Base-by-base conservation (phyloP, 306 rosid genomes). In the Acacia acuminata region DNA sequence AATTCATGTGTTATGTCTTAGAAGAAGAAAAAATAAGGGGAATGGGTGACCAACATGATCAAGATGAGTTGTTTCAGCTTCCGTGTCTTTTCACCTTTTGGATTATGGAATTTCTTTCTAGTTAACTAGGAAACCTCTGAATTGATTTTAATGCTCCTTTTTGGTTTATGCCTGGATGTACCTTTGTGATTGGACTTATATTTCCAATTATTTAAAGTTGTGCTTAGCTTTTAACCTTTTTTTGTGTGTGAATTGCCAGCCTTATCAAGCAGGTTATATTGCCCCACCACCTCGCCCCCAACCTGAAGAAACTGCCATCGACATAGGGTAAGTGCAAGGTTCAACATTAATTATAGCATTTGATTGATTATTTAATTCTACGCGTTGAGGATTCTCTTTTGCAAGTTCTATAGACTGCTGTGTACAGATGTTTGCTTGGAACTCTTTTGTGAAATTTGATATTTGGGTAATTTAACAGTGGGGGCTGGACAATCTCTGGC, bases 401-500 rank as follows among this genome's bases (percentile, higher is more conserved):
- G 15, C 64, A 53, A 50, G 73, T 72, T 43, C 11, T 73, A 77
- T 71, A 34, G 76, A 44, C 51, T 11, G 10, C 7, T 17, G 3
- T 16, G 19, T 55, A 17, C 60, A 34, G 77, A 44, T 50, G 53
- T 63, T 50, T 63, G 75, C 82, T 22, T 83, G 76, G 65, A 81
- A 61, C 22, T 40, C 64, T 30, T 30, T 55, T 75, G 61, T 81
- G 56, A 82, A 48, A 73, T 44, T 69, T 51, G 64, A n/a, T n/a
- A 51, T 69, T 7, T 76, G 71, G 63, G 68, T 7, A 47, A 79
- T 83, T 79, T 78, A 83, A 40, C 88, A 92, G 97, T 60, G 98
- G 98, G 79, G 98, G 98, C 82, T 96, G 99, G 99, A 92, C 99
- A 66, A 89, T 96, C 75, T 91, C 99, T 83, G 98, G 98, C 60